Percentiles rank a stretch among this genome's conserved stretches.
Evolutionary conservation across 495 filamentous ascomycete genomes (phyloP).

Genomic region (Cercophora scortea): DNA sequence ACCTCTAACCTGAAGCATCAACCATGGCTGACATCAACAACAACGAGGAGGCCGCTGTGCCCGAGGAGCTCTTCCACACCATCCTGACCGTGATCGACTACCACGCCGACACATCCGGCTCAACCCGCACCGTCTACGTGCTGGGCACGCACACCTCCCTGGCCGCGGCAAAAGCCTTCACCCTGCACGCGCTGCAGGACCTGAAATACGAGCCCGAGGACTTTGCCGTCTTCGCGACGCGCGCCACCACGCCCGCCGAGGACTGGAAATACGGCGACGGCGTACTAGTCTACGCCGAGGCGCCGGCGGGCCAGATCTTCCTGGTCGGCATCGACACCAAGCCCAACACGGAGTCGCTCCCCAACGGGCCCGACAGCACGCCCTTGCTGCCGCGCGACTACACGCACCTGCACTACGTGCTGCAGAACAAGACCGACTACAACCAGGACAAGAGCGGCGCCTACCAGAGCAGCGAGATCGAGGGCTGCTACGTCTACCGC

Average conservation of each 20-base stretch:
- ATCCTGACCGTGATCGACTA: slow-evolving; percentile 29
- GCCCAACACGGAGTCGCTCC: slow-evolving; percentile 26
- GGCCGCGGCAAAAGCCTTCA: slow-evolving; percentile 24
- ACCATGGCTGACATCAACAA: neutral
- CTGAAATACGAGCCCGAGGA: slow-evolving; percentile 31
- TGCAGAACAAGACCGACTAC: slow-evolving; percentile 34
- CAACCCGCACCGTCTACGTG: slow-evolving; percentile 23
- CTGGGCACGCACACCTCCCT: slow-evolving; percentile 31
- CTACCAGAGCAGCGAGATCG: slow-evolving; percentile 28
- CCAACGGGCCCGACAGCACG: slow-evolving; percentile 12
- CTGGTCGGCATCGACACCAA: slow-evolving; percentile 29
- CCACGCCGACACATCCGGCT: slow-evolving; percentile 21
- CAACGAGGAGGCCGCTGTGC: slow-evolving; percentile 5
- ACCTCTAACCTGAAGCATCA: too few relatives aligned
- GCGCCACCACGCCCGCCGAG: neutral
- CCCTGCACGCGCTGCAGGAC: slow-evolving; percentile 13
- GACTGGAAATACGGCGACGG: slow-evolving; percentile 32
- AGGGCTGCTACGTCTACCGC: slow-evolving; percentile 27
- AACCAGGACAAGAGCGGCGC: slow-evolving; percentile 23
- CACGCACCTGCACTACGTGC: slow-evolving; percentile 31
- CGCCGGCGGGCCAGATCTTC: slow-evolving; percentile 26
- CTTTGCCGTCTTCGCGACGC: slow-evolving; percentile 22
- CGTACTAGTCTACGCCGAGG: slow-evolving; percentile 26
- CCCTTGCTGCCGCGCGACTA: slow-evolving; percentile 16
- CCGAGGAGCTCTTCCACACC: slow-evolving; percentile 31